A percentile compares a stretch with the other conserved stretches of the same genome.
Evolutionary conservation across 495 filamentous ascomycete genomes (phyloP).

Genomic region (Paragyromitra xinjiangensis): DNA sequence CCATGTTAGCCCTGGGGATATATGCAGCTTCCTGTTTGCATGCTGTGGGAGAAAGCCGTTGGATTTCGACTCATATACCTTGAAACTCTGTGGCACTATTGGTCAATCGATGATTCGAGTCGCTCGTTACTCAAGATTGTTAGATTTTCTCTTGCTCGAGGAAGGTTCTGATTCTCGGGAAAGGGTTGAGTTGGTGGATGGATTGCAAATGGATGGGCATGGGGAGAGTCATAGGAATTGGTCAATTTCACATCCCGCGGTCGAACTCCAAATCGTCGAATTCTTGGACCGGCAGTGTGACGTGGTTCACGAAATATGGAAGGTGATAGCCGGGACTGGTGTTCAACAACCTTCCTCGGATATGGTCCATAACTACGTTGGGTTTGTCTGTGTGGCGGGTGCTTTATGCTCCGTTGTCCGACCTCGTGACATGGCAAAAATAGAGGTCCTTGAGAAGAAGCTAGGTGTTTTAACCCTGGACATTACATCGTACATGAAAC

Average conservation of each 20-base stretch:
- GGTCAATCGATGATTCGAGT: conserved; percentile 59
- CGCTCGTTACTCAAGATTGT: conserved; percentile 57
- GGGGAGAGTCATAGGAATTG: conserved; percentile 18
- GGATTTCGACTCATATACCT: conserved; percentile 31
- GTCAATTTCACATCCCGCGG: conserved; percentile 58
- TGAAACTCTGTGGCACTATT: conserved; percentile 47
- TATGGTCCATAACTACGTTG: conserved; percentile 62
- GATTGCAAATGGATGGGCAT: neutral
- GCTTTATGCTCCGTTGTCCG: conserved; percentile 59
- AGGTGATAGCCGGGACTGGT: conserved; percentile 59
- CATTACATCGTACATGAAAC: conserved; percentile 44
- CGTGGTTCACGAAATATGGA: conserved; percentile 62
- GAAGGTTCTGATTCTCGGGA: conserved; percentile 33
- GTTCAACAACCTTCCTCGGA: conserved; percentile 63
- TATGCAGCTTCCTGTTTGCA: conserved; percentile 61
- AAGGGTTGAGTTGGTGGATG: conserved; percentile 32
- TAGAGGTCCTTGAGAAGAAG: conserved; percentile 58
- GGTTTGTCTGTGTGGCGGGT: conserved; percentile 61
- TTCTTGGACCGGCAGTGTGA: conserved; percentile 63
- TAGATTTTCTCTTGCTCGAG: conserved; percentile 58
- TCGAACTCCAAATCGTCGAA: conserved; percentile 60
- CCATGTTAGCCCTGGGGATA: conserved; percentile 58
- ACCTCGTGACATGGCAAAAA: conserved; percentile 55
- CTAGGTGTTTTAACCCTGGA: conserved; percentile 25
- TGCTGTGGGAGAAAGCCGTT: conserved; percentile 57